phyloP scores from a whole-genome alignment of 148 eudicot species.

The Vaccinium corymbosum region DNA sequence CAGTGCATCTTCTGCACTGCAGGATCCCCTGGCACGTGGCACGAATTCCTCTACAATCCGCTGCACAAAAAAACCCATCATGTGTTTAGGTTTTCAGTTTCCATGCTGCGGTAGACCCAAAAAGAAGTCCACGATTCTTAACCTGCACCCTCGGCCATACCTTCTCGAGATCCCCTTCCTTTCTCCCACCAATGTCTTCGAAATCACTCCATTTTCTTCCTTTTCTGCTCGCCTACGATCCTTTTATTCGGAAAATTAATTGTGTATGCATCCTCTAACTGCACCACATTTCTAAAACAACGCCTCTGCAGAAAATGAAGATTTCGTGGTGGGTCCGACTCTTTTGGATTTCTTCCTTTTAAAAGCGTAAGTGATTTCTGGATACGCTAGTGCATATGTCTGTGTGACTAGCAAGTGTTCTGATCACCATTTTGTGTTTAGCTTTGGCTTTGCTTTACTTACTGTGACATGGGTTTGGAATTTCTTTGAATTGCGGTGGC shows the following conservation, averaged over 20 bases:
- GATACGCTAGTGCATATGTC: background rate
- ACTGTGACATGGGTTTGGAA: background rate
- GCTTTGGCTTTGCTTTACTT: background rate
- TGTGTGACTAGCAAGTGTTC: background rate
- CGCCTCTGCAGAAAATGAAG: constrained; percentile 29
- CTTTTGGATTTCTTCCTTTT: constrained; percentile 21
- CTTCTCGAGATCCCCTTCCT: constrained; percentile 16
- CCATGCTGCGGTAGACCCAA: background rate
- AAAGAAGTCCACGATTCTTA: constrained; percentile 4
- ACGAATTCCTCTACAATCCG: too few species aligned
- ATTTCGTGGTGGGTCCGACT: constrained; percentile 37
- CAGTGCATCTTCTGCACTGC: too few species aligned
- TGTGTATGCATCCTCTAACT: background rate
- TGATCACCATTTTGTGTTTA: background rate
- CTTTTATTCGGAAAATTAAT: background rate
- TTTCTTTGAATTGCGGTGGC: background rate
- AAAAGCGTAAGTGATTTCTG: constrained; percentile 55
- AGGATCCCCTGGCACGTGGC: too few species aligned
- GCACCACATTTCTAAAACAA: constrained; percentile 18
- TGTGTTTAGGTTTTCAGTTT: background rate
- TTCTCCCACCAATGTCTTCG: background rate
- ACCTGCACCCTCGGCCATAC: constrained; percentile 14
- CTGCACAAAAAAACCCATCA: too few species aligned
- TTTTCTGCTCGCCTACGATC: constrained; percentile 16
- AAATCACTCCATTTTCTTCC: background rate